Base-by-base conservation (phyloP, 768 basidiomycete species). In the Tubosaeta brunneosetosa region DNA sequence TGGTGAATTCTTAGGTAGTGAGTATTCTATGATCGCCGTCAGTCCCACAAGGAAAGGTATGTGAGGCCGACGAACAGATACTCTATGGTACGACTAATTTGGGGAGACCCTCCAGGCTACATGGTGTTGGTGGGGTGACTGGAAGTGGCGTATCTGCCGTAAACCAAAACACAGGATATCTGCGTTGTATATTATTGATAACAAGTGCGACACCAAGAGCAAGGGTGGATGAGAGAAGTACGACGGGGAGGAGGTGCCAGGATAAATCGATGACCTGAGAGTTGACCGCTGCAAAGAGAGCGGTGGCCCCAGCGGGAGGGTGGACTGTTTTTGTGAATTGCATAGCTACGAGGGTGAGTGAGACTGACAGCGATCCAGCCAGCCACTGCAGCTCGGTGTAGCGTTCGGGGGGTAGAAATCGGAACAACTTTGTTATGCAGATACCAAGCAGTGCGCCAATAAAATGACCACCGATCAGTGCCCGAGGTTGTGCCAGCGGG, bases 221-320 rank as follows among this genome's bases (percentile, higher is more conserved):
- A 7, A 82, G 65, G 9, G 67, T 56, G 5, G 77, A 77, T 5
- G 76, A 73, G 6, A 83, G 70, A 11, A 83, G 68, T 44, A 81
- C 61, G 41, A 81, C 72, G 13, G 78, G 78, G 12, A 83, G 67
- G 52, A 78, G 77, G 57, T 79, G 77, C 80, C 79, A 81, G 12
- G 74, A 75, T 42, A 81, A 60, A n/a, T 64, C 56, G 16, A 76
- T 62, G 16, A 78, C 63, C 14, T 77, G 69, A 13, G 67, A 53
- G 58, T 73, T 75, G 26, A 77, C 62, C 2, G 75, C 71, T 17
- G 79, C 74, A 10, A 82, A 66, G 32, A 82, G 67, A 19, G 80
- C 79, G 1, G 80, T 81, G n/a, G 78, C 81, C 51, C 80, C 82
- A 47, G 78, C 80, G 19, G 81, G 81, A 3, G 81, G 81, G 59